phyloP scores from a whole-genome alignment of 768 basidiomycete species.

The Hygrophorus russula region DNA sequence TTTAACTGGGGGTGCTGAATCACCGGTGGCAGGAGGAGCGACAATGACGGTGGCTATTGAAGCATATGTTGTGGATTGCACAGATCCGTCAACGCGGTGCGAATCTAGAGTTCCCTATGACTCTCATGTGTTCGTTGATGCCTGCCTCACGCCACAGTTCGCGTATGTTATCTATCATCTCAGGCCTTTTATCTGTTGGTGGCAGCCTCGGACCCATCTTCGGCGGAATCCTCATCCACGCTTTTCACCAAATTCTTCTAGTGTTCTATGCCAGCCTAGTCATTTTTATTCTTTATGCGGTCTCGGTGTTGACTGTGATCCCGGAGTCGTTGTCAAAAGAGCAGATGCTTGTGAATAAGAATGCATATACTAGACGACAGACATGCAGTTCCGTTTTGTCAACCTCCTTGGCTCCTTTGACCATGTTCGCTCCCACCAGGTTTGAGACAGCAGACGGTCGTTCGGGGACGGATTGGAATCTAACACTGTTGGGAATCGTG shows the following conservation, averaged over 20 bases:
- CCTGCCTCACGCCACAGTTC: constrained; percentile 28
- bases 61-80: constrained; percentile 3
- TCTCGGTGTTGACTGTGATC: constrained; percentile 44
- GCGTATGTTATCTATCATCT: constrained; percentile 47
- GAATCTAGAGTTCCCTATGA: not conserved
- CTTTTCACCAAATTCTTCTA: constrained; percentile 43
- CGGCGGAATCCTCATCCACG: constrained; percentile 51
- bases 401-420: constrained; percentile 61
- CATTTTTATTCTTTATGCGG: constrained; percentile 36
- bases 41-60: not conserved
- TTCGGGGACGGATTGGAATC: constrained; percentile 51
- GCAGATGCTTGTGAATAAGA: constrained; percentile 31
- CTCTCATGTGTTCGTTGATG: not conserved
- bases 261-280: constrained; percentile 60
- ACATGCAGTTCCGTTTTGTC: constrained; percentile 10
- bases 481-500: constrained; percentile 42
- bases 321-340: constrained; percentile 66
- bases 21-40: not conserved
- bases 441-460: constrained; percentile 18
- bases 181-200: constrained; percentile 62
- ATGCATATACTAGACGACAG: constrained; percentile 17
- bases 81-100: constrained; percentile 3
- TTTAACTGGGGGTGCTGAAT: not conserved
- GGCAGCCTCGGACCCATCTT: constrained; percentile 67
- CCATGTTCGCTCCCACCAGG: constrained; percentile 43